phyloP scores from a whole-genome alignment of 1,284 basidiomycete species.

The Coniferiporia sulphurascens region DNA sequence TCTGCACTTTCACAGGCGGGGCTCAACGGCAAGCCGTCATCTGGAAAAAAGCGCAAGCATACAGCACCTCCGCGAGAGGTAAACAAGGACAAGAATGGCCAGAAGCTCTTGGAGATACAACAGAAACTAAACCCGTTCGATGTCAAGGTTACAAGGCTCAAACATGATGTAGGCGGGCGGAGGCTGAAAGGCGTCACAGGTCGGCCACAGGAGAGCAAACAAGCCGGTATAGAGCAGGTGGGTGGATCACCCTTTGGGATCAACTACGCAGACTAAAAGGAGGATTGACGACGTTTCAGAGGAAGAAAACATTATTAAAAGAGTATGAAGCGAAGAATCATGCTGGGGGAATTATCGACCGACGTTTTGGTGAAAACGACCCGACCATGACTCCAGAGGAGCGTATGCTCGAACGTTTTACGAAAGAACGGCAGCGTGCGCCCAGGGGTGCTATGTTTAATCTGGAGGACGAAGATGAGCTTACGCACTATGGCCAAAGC shows the following conservation, averaged over 20 bases:
- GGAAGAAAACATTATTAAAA: slow-evolving; percentile 84
- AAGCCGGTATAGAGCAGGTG: slow-evolving; percentile 88
- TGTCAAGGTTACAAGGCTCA: slow-evolving; percentile 83
- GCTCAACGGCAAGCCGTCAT: slow-evolving; percentile 51
- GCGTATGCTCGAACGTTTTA: slow-evolving; percentile 96
- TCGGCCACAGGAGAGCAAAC: slow-evolving; percentile 81
- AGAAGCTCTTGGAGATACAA: slow-evolving; percentile 83
- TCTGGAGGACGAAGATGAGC: slow-evolving; percentile 83
- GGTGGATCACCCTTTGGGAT: slow-evolving; percentile 25
- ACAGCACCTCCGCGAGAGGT: slow-evolving; percentile 51
- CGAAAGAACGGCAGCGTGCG: slow-evolving; percentile 76
- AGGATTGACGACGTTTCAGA: slow-evolving; percentile 36
- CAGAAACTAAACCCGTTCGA: slow-evolving; percentile 92
- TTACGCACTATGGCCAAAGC: slow-evolving; percentile 93
- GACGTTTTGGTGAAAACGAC: slow-evolving; percentile 95
- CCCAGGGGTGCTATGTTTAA: slow-evolving; percentile 86
- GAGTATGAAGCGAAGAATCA: slow-evolving; percentile 78
- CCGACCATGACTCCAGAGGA: slow-evolving; percentile 90
- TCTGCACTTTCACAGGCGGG: slow-evolving; percentile 76
- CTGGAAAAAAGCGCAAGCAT: slow-evolving; percentile 69
- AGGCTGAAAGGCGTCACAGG: slow-evolving; percentile 83
- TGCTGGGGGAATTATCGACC: slow-evolving; percentile 87
- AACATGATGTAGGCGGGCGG: slow-evolving; percentile 88
- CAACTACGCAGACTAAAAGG: not conserved
- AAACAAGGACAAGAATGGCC: slow-evolving; percentile 73